Evolutionary conservation across 306 rosid species (phyloP).

Genomic region (Carpinus viminea): DNA sequence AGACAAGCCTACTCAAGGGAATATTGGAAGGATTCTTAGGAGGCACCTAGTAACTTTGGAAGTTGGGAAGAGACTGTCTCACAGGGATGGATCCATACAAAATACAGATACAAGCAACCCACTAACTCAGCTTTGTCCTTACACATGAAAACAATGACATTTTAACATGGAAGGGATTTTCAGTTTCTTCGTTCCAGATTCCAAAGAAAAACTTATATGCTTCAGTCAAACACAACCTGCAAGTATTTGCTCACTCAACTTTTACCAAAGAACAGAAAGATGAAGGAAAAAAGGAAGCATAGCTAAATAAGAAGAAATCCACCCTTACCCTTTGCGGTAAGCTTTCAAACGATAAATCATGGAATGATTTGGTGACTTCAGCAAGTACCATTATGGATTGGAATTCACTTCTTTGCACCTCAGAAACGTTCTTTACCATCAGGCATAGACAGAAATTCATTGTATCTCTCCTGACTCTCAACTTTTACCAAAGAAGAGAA

Average conservation of each 20-base stretch:
- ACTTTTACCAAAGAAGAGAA: neutral
- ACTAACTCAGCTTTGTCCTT: neutral
- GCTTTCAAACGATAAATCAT: neutral
- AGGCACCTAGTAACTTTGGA: neutral
- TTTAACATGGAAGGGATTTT: neutral
- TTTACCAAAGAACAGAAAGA: neutral
- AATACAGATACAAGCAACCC: neutral
- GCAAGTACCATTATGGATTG: neutral
- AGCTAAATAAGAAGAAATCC: neutral
- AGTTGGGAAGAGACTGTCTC: neutral
- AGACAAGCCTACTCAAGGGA: neutral
- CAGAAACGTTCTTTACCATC: neutral
- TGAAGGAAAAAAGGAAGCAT: neutral
- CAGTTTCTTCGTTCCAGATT: neutral
- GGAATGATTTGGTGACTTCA: neutral
- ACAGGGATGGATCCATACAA: neutral
- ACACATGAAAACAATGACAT: neutral
- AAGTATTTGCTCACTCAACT: too few species aligned
- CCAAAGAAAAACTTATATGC: neutral
- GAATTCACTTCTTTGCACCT: neutral
- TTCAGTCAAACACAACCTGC: too few species aligned
- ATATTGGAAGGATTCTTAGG: neutral
- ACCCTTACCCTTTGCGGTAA: neutral
- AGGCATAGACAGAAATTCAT: neutral
- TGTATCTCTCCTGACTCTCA: neutral